A percentile compares a stretch with the other conserved stretches of the same genome.
phyloP scores from a whole-genome alignment of 192 early-diverging fungal genomes.

The Entomortierella parvispora region DNA sequence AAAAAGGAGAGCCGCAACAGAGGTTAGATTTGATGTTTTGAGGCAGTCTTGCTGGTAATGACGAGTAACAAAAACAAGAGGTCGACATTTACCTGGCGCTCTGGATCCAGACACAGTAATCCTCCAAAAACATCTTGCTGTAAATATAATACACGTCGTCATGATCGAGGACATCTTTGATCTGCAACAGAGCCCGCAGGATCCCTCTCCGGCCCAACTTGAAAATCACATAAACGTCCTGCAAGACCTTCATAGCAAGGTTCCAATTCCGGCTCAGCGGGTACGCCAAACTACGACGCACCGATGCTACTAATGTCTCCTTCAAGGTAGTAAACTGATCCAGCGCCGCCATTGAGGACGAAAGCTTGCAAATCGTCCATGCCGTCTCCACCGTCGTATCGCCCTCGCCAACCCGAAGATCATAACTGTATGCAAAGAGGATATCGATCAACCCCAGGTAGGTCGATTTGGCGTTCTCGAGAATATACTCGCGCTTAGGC shows the following conservation, averaged over 20 bases:
- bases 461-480: constrained; percentile 69
- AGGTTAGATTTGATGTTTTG: not conserved
- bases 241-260: constrained; percentile 76
- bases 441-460: constrained; percentile 94
- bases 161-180: constrained; percentile 83
- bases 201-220: constrained; percentile 86
- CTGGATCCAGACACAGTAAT: constrained; percentile 98
- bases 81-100: constrained; percentile 64
- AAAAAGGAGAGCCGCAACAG: not conserved
- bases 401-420: constrained; percentile 84
- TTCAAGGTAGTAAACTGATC: constrained; percentile 78
- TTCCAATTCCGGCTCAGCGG: constrained; percentile 86
- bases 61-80: constrained; percentile 7
- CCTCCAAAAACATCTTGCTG: constrained; percentile 88
- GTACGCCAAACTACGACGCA: constrained; percentile 86
- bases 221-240: constrained; percentile 85
- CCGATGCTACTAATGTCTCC: constrained; percentile 69
- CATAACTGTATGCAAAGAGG: constrained; percentile 90
- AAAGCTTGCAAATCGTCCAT: constrained; percentile 91
- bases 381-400: constrained; percentile 89
- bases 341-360: constrained; percentile 78
- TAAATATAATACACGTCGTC: constrained; percentile 92
- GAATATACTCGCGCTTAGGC: constrained; percentile 81
- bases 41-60: not conserved
- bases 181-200: constrained; percentile 79